Percentiles rank a stretch among this genome's conserved stretches.
Conservation (phyloP, 108 stramenopile genomes). For the Poteriospumella lacustris region DNA sequence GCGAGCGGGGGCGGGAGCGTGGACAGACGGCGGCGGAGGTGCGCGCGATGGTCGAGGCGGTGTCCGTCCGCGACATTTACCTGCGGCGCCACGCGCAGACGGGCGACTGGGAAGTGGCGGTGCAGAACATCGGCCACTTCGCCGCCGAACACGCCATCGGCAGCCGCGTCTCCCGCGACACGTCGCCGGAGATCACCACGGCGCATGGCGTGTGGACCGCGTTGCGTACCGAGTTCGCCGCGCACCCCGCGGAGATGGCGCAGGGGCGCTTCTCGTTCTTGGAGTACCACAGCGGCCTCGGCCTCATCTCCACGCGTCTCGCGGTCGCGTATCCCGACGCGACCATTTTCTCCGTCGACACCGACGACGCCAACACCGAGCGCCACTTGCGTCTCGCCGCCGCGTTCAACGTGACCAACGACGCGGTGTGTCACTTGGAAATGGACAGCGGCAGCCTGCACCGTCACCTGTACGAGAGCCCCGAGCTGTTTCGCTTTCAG, state of each 20-base stretch:
- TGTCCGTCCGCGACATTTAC: too few species aligned
- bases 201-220: not conserved
- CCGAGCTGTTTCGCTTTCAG: slow-evolving; percentile 36
- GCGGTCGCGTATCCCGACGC: not conserved
- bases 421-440: not conserved
- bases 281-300: not conserved
- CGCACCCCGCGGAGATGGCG: slow-evolving; percentile 4
- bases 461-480: slow-evolving; percentile 23
- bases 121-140: not conserved
- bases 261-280: slow-evolving; percentile 16
- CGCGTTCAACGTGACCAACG: slow-evolving; percentile 14
- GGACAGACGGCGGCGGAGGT: too few species aligned
- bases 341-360: not conserved
- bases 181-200: not conserved
- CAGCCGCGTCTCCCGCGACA: not conserved
- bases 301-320: not conserved
- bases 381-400: not conserved
- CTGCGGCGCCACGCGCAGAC: not conserved
- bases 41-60: too few species aligned
- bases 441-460: not conserved
- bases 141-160: not conserved
- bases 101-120: not conserved
- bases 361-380: not conserved
- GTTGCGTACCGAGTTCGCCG: not conserved
- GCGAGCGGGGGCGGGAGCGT: too few species aligned